Conservation (phyloP, 805 yeast species). For the Kazachstania bromeliacearum region DNA sequence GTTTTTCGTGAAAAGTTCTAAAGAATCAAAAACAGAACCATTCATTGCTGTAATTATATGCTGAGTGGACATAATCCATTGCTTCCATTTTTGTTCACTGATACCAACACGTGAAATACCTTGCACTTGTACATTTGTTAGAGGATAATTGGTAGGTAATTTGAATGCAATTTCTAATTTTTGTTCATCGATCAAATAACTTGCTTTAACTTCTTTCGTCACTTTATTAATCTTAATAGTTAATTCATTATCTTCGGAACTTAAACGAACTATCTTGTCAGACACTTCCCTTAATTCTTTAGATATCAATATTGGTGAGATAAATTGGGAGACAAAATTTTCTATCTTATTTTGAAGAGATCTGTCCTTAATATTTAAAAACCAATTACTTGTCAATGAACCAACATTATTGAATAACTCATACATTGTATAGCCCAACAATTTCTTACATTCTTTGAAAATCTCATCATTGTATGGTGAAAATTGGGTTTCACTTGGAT, state of each 20-base stretch:
- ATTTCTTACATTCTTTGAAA: slow-evolving; percentile 22
- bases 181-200: slow-evolving; percentile 79
- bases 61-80: slow-evolving; percentile 90
- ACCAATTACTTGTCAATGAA: slow-evolving; percentile 45
- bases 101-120: slow-evolving; percentile 82
- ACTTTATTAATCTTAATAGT: slow-evolving; percentile 52
- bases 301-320: slow-evolving; percentile 57
- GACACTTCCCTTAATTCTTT: slow-evolving; percentile 48
- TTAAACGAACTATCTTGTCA: slow-evolving; percentile 29
- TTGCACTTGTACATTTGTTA: slow-evolving; percentile 60
- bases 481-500: slow-evolving; percentile 10
- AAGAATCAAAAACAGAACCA: slow-evolving; percentile 44
- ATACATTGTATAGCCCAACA: slow-evolving; percentile 20
- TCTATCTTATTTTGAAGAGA: slow-evolving; percentile 54
- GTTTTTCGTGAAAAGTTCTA: slow-evolving; percentile 43
- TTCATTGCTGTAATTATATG: slow-evolving; percentile 66
- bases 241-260: slow-evolving; percentile 32
- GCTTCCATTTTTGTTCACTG: slow-evolving; percentile 85
- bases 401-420: slow-evolving; percentile 25
- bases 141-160: slow-evolving; percentile 71
- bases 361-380: slow-evolving; percentile 54
- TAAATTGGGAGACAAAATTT: slow-evolving; percentile 45
- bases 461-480: slow-evolving; percentile 22
- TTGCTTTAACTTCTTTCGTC: slow-evolving; percentile 59
- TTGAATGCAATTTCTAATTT: slow-evolving; percentile 67